Base-by-base conservation (phyloP, 2,329 filamentous ascomycete species). In the Decorospora gaudefroyi region DNA sequence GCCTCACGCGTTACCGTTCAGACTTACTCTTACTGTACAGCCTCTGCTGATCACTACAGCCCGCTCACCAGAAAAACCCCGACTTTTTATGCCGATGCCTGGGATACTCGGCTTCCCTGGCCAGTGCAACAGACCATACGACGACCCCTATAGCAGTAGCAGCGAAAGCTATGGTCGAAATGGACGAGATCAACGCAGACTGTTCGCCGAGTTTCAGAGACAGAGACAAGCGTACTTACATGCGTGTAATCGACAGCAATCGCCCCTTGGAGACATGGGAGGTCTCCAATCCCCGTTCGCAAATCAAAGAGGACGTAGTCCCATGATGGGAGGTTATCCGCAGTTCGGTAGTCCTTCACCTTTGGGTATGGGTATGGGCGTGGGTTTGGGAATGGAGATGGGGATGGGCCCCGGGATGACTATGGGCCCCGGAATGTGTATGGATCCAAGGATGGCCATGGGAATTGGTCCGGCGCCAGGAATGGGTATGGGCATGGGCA, bases 311-410 rank as follows among this genome's bases (percentile, higher is more conserved):
- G 37, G 30, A 11, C 19, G 19, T 17, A 35, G 6, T 34, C 30
- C 27, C 2, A 39, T 40, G 34, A 52, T 49, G 41, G 34, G 34
- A 16, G 27, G 22, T 17, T 25, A 30, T 30, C 28, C 37, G 12
- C 23, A 36, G 10, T 21, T 26, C 4, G 38, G 38, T n/a, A 34
- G 25, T 11, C 17, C 17, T 13, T 34, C 27, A 12, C 39, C 30
- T 17, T 27, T 28, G 30, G 28, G 34, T n/a, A 32, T 42, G 39
- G 31, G 25, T 13, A 38, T 30, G 22, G 26, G 22, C 2, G 26
- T 30, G 15, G 13, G 18, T 11, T 33, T 26, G 10, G 25, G 25
- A 3, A 43, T 38, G 34, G 34, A 35, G 13, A 25, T 41, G 25
- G 42, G 32, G 2, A 42, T 44, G 15, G 22, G 30, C 9, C 21